phyloP scores from a whole-genome alignment of 352 stramenopile genomes.

The Pythium scleroteichum region DNA sequence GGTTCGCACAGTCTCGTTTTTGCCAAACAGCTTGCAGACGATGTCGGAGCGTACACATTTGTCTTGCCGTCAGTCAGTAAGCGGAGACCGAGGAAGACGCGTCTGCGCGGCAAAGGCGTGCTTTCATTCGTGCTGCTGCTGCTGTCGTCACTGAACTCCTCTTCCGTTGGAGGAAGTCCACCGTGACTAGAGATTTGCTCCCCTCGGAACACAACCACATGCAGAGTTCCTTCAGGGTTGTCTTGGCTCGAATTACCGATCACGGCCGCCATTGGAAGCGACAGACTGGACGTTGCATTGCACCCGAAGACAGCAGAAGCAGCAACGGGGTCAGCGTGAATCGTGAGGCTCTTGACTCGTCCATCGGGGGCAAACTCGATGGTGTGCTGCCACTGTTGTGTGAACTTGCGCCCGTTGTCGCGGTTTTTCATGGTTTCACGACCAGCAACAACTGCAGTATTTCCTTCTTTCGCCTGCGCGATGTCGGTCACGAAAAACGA shows the following conservation, averaged over 20 bases:
- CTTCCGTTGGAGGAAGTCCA: slow-evolving; percentile 36
- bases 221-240: slow-evolving; percentile 71
- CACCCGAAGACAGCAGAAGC: slow-evolving; percentile 87
- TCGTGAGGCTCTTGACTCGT: slow-evolving; percentile 86
- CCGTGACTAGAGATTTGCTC: slow-evolving; percentile 80
- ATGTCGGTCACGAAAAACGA: slow-evolving; percentile 90
- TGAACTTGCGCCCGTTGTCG: slow-evolving; percentile 87
- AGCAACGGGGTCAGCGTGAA: slow-evolving; percentile 79
- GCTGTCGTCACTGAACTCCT: slow-evolving; percentile 54
- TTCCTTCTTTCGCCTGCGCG: slow-evolving; percentile 80
- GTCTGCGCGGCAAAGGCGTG: slow-evolving; percentile 33
- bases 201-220: slow-evolving; percentile 77
- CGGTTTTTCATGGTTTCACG: slow-evolving; percentile 90
- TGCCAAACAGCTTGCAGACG: slow-evolving; percentile 70
- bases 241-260: slow-evolving; percentile 77
- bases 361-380: slow-evolving; percentile 87
- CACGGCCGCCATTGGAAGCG: slow-evolving; percentile 80
- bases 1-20: slow-evolving; percentile 62
- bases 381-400: slow-evolving; percentile 89
- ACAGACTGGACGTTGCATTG: slow-evolving; percentile 85
- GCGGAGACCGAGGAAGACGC: slow-evolving; percentile 71
- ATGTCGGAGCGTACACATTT: slow-evolving; percentile 84
- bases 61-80: slow-evolving; percentile 85
- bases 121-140: slow-evolving; percentile 45
- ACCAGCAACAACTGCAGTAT: slow-evolving; percentile 78